These are phyloP conservation scores for Gossypium mustelinum DNA, from an alignment of 345 rosid species.

Conservation along the genomic window DNA sequence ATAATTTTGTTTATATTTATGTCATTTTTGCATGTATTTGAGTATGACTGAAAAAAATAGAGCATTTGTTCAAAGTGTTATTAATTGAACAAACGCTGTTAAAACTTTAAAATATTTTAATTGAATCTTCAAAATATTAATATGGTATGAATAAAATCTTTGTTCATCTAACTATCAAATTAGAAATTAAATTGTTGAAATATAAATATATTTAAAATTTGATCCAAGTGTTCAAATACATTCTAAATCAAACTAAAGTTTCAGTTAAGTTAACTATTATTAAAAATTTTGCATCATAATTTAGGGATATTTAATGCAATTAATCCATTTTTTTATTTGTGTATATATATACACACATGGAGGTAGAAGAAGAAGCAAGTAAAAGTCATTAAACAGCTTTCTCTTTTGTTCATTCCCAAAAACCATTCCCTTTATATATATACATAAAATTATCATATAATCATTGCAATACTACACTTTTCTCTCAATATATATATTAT, in stretches of 20 bases:
- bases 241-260: no score
- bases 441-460: background rate
- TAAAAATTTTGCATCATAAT: no score
- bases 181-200: background rate
- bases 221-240: background rate
- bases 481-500: slow-evolving; percentile 3
- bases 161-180: background rate
- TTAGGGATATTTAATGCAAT: no score
- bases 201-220: background rate
- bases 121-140: background rate
- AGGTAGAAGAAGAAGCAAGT: slow-evolving; percentile 28
- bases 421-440: background rate
- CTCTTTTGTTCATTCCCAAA: background rate
- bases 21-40: slow-evolving; percentile 19
- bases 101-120: background rate
- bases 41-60: slow-evolving; percentile 17
- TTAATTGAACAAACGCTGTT: background rate
- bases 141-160: background rate
- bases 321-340: no score
- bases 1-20: no score
- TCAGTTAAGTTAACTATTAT: no score
- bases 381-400: slow-evolving; percentile 13
- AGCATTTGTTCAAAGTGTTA: slow-evolving; percentile 32
- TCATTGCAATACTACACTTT: slow-evolving; percentile 25
- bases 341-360: slow-evolving; percentile 42